Conservation (phyloP, 176 grass and related monocot species). For the Thinopyrum elongatum region DNA sequence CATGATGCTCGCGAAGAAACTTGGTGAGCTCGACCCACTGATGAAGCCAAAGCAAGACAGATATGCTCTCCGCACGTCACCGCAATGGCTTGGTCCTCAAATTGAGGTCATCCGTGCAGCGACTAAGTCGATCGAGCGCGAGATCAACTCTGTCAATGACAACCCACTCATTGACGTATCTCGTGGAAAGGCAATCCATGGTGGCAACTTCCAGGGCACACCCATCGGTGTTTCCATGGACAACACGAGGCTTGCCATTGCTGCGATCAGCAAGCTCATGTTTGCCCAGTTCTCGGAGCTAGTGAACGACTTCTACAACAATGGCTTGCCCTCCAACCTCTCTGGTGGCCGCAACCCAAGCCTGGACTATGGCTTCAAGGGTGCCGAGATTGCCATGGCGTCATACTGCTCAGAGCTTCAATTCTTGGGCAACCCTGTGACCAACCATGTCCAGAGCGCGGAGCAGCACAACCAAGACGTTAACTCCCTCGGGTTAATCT, state of each 20-base stretch:
- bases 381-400: constrained; percentile 83
- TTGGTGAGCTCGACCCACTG: constrained; percentile 47
- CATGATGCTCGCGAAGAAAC: constrained; percentile 48
- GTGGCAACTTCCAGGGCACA: constrained; percentile 83
- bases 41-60: constrained; percentile 69
- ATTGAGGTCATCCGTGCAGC: constrained; percentile 53
- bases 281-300: constrained; percentile 87
- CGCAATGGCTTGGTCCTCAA: constrained; percentile 27
- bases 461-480: constrained; percentile 90
- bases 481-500: constrained; percentile 70
- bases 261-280: constrained; percentile 80
- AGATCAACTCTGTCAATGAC: constrained; percentile 91
- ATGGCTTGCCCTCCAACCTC: constrained; percentile 71
- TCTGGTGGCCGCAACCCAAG: constrained; percentile 74
- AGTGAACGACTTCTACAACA: constrained; percentile 88
- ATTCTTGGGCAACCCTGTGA: constrained; percentile 79
- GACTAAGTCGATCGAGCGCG: constrained; percentile 39
- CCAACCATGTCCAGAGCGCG: constrained; percentile 83
- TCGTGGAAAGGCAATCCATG: constrained; percentile 65
- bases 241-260: constrained; percentile 73
- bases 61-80: constrained; percentile 60
- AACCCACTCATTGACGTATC: constrained; percentile 83
- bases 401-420: constrained; percentile 85
- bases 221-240: constrained; percentile 94
- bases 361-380: constrained; percentile 85